Conservation (phyloP, 257 asterid genomes). For the Solanum habrochaites region DNA sequence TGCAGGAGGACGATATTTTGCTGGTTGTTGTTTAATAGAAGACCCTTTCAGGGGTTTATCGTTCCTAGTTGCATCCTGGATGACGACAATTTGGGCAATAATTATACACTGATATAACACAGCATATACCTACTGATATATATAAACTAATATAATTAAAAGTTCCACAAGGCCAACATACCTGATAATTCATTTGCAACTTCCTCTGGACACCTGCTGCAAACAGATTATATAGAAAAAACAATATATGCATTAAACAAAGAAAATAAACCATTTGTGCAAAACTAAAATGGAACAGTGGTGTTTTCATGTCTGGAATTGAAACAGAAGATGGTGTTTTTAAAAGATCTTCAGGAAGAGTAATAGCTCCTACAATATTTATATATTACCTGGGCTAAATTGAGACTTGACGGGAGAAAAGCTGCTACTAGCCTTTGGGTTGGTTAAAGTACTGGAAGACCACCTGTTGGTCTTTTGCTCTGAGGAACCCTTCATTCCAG, state of each 20-base stretch:
- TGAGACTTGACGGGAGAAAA: constrained; percentile 36
- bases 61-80: constrained; percentile 32
- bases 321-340: neutral
- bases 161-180: neutral
- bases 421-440: constrained; percentile 37
- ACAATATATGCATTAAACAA: neutral
- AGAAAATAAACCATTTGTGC: neutral
- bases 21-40: constrained; percentile 57
- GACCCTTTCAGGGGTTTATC: constrained; percentile 31
- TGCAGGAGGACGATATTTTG: constrained; percentile 65
- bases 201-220: constrained; percentile 64
- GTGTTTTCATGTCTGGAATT: neutral
- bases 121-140: neutral
- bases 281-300: neutral
- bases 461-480: constrained; percentile 42
- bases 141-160: neutral
- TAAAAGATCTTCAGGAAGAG: neutral
- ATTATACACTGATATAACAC: neutral
- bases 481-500: constrained; percentile 18
- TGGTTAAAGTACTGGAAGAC: constrained; percentile 27
- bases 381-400: constrained; percentile 34
- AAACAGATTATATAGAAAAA: neutral
- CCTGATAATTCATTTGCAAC: constrained; percentile 71
- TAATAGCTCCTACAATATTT: neutral
- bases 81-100: neutral